Evolutionary conservation across 169 alveolate species (phyloP), one percentile per base, ranked within the genome.

Genomic region (Eimeria zaria): DNA sequence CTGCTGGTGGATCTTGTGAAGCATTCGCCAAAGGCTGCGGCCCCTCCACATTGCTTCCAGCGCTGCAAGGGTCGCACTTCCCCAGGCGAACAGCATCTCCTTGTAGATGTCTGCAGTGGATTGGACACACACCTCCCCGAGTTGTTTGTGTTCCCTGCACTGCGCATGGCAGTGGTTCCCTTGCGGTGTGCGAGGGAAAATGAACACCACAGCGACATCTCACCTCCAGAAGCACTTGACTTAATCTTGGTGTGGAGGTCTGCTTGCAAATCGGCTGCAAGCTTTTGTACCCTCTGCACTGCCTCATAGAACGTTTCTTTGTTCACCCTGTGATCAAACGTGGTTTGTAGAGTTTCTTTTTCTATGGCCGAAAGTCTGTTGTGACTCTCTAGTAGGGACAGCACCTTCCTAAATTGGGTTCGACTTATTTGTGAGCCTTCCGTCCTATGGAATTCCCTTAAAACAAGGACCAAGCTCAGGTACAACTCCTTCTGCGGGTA

Each of bases 41-140:
- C 62, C 81, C 62, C 93, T 60, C 93, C 93, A 87, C 93, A 87
- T 87, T 58, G 93, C 93, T 22, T 87, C 93, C 80, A 87, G 93
- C n/a, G 93, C 93, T 27, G 93, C 93, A 39, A 87, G 39, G 64
- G 67, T 87, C 55, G 93, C 93, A 60, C 36, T 87, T n/a, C 93
- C 93, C 93, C 93, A 87, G 51, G 81, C 93, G 73, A 87, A 87
- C 41, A 87, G 71, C 60, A 36, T 36, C 81, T 58, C 81, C 71
- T 60, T 62, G 9, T 64, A 16, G 78, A 12, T 48, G 36, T 36
- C 93, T 87, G 93, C 64, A 62, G 36, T 18, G 53, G 55, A 36
- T n/a, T 39, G n/a, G 53, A 36, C 1, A 36, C 91, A 27, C 64
- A 41, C 27, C 30, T 48, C 60, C 44, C 33, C 1, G n/a, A 16